Percentiles rank a stretch among this genome's conserved stretches.
Conservation (phyloP, 192 early-diverging fungal genomes). For the Coemansia guatemalensis region DNA sequence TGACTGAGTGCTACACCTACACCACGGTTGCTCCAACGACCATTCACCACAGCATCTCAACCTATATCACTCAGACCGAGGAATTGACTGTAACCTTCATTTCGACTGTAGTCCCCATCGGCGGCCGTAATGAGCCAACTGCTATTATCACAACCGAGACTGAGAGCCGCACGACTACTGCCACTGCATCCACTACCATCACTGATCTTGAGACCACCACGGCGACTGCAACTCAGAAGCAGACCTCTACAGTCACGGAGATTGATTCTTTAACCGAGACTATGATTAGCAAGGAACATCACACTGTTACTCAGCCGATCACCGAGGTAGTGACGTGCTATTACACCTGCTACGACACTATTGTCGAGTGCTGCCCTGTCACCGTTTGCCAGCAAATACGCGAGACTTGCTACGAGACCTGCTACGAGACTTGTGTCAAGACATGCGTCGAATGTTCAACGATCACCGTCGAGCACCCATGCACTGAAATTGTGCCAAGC, state of each 20-base stretch:
- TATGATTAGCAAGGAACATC: background rate
- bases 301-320: constrained; percentile 14
- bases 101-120: too few species aligned
- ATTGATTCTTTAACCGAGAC: background rate
- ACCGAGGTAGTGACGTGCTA: constrained; percentile 16
- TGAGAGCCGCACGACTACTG: constrained; percentile 16
- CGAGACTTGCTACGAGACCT: constrained; percentile 34
- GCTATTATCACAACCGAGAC: too few species aligned
- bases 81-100: constrained; percentile 5
- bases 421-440: constrained; percentile 42
- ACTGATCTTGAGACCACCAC: constrained; percentile 25
- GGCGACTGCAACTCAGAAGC: constrained; percentile 11
- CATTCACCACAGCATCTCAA: constrained; percentile 36
- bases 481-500: constrained; percentile 33
- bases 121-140: too few species aligned
- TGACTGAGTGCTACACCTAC: constrained; percentile 29
- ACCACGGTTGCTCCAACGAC: constrained; percentile 30
- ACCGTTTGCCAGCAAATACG: constrained; percentile 41
- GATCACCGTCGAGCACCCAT: constrained; percentile 34
- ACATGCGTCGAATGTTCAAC: constrained; percentile 37
- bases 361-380: constrained; percentile 48
- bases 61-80: constrained; percentile 39
- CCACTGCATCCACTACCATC: constrained; percentile 17
- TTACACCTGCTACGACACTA: constrained; percentile 34
- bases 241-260: constrained; percentile 20